Conservation (phyloP, 1,284 basidiomycete genomes). For the Fomitopsis schrenkii region DNA sequence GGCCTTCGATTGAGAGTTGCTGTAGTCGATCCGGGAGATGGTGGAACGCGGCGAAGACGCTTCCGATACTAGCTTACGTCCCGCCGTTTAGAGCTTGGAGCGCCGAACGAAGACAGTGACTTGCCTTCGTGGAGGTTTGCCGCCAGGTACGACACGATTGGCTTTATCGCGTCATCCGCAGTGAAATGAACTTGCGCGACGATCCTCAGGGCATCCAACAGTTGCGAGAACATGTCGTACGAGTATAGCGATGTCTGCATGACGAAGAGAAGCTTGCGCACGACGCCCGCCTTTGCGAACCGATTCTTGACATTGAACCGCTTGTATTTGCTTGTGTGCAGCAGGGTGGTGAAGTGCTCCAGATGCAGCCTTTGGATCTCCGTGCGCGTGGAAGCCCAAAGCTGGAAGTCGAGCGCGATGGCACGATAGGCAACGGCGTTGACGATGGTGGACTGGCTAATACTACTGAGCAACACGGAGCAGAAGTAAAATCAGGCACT, state of each 20-base stretch:
- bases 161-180: constrained; percentile 75
- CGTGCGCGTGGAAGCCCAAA: constrained; percentile 73
- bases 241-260: constrained; percentile 76
- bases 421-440: constrained; percentile 82
- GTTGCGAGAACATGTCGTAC: constrained; percentile 44
- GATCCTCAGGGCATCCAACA: constrained; percentile 58
- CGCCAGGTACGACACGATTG: constrained; percentile 81
- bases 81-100: not conserved
- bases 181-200: constrained; percentile 61
- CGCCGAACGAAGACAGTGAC: constrained; percentile 11
- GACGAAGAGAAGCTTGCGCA: constrained; percentile 77
- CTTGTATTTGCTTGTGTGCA: constrained; percentile 68
- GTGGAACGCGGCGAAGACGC: constrained; percentile 51
- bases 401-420: constrained; percentile 85
- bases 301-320: constrained; percentile 72
- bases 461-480: constrained; percentile 5
- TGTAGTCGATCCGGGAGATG: constrained; percentile 48
- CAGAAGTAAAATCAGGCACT: constrained; percentile 22
- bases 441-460: constrained; percentile 74
- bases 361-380: constrained; percentile 78
- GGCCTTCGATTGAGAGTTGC: constrained; percentile 48
- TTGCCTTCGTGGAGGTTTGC: constrained; percentile 75
- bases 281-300: constrained; percentile 66
- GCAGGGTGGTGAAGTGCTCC: constrained; percentile 74
- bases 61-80: constrained; percentile 24